Evolutionary conservation across 2,329 filamentous ascomycete species (phyloP).

Genomic region (Cladosporium sp.): DNA sequence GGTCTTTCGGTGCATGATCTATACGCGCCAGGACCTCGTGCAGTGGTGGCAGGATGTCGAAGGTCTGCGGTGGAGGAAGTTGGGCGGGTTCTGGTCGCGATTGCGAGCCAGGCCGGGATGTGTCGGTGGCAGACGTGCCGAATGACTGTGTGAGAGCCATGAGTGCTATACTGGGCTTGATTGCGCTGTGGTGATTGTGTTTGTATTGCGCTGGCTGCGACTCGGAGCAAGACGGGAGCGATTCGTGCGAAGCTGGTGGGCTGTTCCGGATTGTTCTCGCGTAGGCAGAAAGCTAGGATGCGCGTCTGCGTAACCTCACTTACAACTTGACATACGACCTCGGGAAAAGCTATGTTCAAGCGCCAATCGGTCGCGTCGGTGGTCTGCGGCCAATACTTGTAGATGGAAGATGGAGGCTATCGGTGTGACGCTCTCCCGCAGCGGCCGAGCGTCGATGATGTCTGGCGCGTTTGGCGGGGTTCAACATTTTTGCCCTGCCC

Average conservation of each 20-base stretch:
- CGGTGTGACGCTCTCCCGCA: background rate
- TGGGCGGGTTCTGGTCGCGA: background rate
- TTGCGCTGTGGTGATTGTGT: background rate
- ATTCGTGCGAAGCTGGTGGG: background rate
- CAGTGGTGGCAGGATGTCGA: conserved; percentile 81
- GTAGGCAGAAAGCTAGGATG: background rate
- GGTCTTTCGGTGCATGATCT: conserved; percentile 19
- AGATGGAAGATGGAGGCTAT: background rate
- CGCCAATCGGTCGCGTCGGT: background rate
- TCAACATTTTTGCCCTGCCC: conserved; percentile 10
- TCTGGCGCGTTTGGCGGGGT: conserved; percentile 1
- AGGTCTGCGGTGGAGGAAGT: conserved; percentile 72
- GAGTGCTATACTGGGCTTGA: background rate
- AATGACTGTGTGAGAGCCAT: conserved; percentile 9
- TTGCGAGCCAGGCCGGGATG: conserved; percentile 2
- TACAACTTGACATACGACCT: background rate
- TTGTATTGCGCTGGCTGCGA: background rate
- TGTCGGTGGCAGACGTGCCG: background rate
- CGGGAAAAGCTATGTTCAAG: background rate
- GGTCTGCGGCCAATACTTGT: too few relatives aligned
- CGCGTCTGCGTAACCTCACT: background rate
- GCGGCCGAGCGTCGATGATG: background rate
- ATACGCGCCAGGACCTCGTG: conserved; percentile 73
- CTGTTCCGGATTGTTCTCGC: background rate
- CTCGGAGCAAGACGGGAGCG: background rate